Evolutionary conservation across 106 monocot genomes (phyloP), one percentile per base, ranked within the genome.

Genomic region (Agapanthus africanus): DNA sequence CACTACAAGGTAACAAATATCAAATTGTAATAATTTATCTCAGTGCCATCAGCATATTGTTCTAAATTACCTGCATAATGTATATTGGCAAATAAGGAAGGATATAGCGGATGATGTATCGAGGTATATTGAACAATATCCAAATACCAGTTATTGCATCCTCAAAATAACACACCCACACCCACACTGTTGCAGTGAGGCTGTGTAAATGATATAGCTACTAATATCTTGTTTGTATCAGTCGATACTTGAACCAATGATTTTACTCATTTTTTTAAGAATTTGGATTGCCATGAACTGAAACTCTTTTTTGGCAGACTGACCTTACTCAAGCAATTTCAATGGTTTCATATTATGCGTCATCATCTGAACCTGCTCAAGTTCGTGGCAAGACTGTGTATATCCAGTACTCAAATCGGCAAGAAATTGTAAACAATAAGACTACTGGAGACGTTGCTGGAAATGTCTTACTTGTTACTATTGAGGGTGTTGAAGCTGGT

Each of bases 311-410:
- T 70, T 8, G 28, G 35, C 73, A 88, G 88, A 59, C 69, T 41
- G 88, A 88, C 28, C 84, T 84, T 60, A 84, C 84, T 68, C 88
- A 88, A 77, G 85, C 85, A 14, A 85, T 90, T 59, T 82, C 85
- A 23, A 90, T 85, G 89, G 85, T 85, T 70, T 90, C 89, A 39
- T 90, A 82, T 80, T 85, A 80, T 67, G 79, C 85, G 26, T 90
- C 89, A 35, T 79, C 85, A 0, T 85, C 82, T 37, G 88, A 88
- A 54, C 84, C 84, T 74, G 88, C 84, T 34, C 81, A 84, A 77
- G 84, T 88, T 66, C 88, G 88, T 42, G 88, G 88, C 0, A 88
- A 88, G 65, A 84, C 88, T 63, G 88, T 88, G 37, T 88, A 88
- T 63, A 84, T 88, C 27, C 88, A 88, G 47, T 88, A 88, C 60